Conservation (phyloP, 768 basidiomycete genomes). For the Suillus tomentosus region DNA sequence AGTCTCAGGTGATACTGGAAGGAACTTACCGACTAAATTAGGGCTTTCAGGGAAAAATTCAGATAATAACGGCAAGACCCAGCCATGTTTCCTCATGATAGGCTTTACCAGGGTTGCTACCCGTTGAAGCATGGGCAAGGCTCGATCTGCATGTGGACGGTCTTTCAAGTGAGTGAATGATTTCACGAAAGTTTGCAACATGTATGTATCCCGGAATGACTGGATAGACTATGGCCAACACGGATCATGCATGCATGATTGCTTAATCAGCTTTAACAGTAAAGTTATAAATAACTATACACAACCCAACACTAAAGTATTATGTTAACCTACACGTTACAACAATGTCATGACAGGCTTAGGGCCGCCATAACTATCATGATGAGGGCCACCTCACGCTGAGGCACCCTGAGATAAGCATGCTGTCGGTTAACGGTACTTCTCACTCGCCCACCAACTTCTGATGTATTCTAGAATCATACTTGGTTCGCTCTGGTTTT, state of each 20-base stretch:
- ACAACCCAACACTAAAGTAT: no score
- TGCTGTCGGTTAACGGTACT: not conserved
- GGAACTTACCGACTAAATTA: conserved; percentile 62
- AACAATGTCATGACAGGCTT: no score
- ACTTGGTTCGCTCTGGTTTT: not conserved
- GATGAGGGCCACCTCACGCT: no score
- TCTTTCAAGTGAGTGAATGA: conserved; percentile 74
- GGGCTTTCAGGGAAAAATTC: conserved; percentile 85
- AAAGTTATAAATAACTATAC: no score
- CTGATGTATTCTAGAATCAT: not conserved
- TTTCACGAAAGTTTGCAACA: conserved; percentile 61
- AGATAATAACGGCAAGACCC: conserved; percentile 78
- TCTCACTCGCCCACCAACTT: not conserved
- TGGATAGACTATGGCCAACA: not conserved
- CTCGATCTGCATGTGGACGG: conserved; percentile 65
- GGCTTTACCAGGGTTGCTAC: conserved; percentile 86
- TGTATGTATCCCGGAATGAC: conserved; percentile 22
- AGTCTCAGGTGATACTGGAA: conserved; percentile 10
- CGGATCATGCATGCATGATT: not conserved
- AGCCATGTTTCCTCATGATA: conserved; percentile 85
- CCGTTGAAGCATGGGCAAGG: conserved; percentile 65
- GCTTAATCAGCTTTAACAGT: not conserved
- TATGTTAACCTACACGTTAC: no score
- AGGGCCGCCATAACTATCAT: no score
- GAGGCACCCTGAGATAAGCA: not conserved